Base-by-base conservation (phyloP, 73 alveolate genomes). In the Breviolum minutum region DNA sequence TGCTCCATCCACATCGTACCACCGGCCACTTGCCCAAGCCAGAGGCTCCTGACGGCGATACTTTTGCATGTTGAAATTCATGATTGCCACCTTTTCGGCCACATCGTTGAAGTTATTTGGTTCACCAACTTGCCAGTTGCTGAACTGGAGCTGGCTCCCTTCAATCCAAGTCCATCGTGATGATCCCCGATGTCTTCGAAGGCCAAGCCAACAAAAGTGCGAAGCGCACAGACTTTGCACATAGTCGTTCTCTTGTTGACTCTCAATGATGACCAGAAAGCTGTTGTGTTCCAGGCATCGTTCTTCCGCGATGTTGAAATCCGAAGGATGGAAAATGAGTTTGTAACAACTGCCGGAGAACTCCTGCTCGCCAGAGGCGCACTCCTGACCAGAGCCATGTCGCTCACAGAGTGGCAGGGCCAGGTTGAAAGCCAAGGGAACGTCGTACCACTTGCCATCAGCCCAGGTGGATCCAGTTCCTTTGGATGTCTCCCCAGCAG, bases 181-280 rank as follows among this genome's bases (percentile, higher is more conserved):
- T 16, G 94, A 86, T 62, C 79, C 63, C 20, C n/a, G 80, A 79
- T 63, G 94, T 27, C 94, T 20, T 29, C 94, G 94, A 6, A 86
- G 94, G 64, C 94, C 94, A 61, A 86, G 19, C 94, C 94, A 86
- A 29, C 94, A 86, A 29, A 86, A 86, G 80, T 86, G 94, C 94
- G 20, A 86, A 63, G 30, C 30, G 63, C 94, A 86, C 13, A 86
- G 94, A 62, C 62, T n/a, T 14, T 63, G 94, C 94, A 86, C 32
- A 27, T 63, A 86, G 80, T 63, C 80, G 30, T 86, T 86, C 63
- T 61, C 79, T 19, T 61, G 29, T 22, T 5, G 76, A 26, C 30
- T 63, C 63, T 9, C 63, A 7, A 86, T 63, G 62, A 79, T 17
- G 30, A 86, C 94, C 94, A 86, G 80, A 29, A 86, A 86, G 30